Base-by-base conservation (phyloP, 441 rosid species). In the Manihot esculenta region DNA sequence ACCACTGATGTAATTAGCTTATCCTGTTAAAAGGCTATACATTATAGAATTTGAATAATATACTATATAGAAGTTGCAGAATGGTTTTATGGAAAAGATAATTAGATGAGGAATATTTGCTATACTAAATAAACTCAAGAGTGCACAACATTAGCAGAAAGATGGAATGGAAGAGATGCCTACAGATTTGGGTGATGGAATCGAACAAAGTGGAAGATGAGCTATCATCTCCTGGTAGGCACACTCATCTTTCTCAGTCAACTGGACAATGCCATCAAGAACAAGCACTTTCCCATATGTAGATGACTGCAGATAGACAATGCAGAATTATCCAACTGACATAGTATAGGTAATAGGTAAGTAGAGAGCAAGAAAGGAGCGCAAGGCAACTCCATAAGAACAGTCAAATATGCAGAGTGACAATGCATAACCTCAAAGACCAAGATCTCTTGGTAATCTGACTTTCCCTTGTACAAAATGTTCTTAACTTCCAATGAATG, bases 161-260 rank as follows among this genome's bases (percentile, higher is more conserved):
- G 47, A 71, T 38, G 2, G 26, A 38, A 51, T 11, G 53, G 49
- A 30, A 59, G 49, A 24, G 33, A 45, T 47, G 26, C 79, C 70
- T 84, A 95, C 99, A 74, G 77, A 84, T 87, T 86, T 95, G 7
- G 98, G 99, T 64, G 92, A 88, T 45, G 86, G 86, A 72, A 90
- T 81, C 0, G 99, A 95, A 78, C 99, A 93, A 55, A 95, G 89
- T 53, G 99, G 98, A 68, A 95, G 91, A 84, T 95, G 99, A 44
- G 94, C 82, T 66, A 95, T 95, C 99, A 95, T 95, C 87, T 95
- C 99, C 84, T 93, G 99, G 81, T 95, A 92, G 44, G 97, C 99
- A 77, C 84, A 92, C 83, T 95, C 99, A 84, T 95, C 99, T 79
- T 88, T 95, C 87, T 95, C 97, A 17, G 98, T 93, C 84, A 95